Evolutionary conservation across 208 protist genomes (phyloP).

Genomic region (Trypanosoma cruzi): DNA sequence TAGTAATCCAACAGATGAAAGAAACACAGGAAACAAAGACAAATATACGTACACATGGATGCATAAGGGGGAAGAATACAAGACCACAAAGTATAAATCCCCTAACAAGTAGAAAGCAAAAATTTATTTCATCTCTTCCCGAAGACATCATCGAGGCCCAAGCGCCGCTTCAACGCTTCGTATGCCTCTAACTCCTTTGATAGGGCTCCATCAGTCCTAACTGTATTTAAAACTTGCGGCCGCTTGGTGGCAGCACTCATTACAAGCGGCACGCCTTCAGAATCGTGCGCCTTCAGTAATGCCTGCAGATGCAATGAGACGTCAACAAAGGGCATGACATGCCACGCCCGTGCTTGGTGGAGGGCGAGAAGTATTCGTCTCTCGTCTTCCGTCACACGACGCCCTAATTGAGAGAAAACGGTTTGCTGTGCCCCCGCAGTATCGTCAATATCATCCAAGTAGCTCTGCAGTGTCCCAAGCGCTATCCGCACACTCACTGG

Average conservation of each 20-base stretch:
- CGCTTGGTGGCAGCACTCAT: not conserved
- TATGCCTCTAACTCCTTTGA: constrained; percentile 24
- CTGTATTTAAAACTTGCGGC: not conserved
- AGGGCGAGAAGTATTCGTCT: constrained; percentile 28
- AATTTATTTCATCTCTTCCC: not conserved
- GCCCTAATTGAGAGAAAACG: constrained; percentile 12
- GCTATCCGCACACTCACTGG: constrained; percentile 16
- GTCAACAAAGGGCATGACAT: constrained; percentile 48
- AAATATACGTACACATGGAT: not conserved
- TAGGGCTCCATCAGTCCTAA: not conserved
- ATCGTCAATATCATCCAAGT: constrained; percentile 23
- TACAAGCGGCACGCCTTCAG: constrained; percentile 38
- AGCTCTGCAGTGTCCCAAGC: constrained; percentile 11
- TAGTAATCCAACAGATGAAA: not conserved
- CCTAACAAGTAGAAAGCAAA: not conserved
- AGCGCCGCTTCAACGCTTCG: constrained; percentile 20
- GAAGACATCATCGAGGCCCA: constrained; percentile 1
- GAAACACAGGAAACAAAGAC: not conserved
- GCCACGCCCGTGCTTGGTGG: constrained; percentile 36
- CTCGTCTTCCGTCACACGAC: constrained; percentile 31
- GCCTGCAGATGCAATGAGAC: constrained; percentile 31
- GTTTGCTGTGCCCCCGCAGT: not conserved
- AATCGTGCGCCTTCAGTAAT: constrained; percentile 43
- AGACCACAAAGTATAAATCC: not conserved
- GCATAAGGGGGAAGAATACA: not conserved